Percentiles rank a stretch among this genome's conserved stretches.
These are phyloP conservation scores for Thelephora terrestris DNA, from an alignment of 1,284 basidiomycete species.

Conservation along the genomic window DNA sequence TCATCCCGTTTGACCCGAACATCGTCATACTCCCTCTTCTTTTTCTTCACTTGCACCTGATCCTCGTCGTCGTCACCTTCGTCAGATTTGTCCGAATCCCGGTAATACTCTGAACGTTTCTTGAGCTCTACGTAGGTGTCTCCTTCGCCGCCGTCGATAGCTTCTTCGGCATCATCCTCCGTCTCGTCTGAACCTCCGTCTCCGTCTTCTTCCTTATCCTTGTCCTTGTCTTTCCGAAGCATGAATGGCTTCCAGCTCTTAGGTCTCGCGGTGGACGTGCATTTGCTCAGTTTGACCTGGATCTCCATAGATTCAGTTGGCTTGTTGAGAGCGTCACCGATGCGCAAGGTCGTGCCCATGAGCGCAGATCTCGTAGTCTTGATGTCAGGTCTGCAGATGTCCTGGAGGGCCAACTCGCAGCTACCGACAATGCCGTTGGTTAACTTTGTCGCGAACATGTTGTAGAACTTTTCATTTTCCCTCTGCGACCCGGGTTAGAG, in stretches of 20 bases:
- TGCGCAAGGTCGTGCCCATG: conserved; percentile 51
- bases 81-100: conserved; percentile 8
- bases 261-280: conserved; percentile 64
- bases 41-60: conserved; percentile 18
- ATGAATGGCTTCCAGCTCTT: conserved; percentile 80
- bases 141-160: conserved; percentile 19
- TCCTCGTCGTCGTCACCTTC: conserved; percentile 17
- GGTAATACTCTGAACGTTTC: conserved; percentile 11
- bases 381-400: conserved; percentile 59
- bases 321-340: conserved; percentile 63
- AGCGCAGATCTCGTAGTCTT: conserved; percentile 61
- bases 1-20: conserved; percentile 16
- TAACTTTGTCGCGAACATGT: conserved; percentile 37
- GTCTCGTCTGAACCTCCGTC: conserved; percentile 9
- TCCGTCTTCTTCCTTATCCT: conserved; percentile 8
- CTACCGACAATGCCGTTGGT: conserved; percentile 53
- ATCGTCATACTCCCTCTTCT: conserved; percentile 20
- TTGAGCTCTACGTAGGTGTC: conserved; percentile 23
- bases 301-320: conserved; percentile 69
- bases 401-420: conserved; percentile 59
- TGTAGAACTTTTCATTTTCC: conserved; percentile 73
- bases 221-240: conserved; percentile 23
- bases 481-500: conserved; percentile 32
- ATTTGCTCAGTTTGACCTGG: conserved; percentile 73
- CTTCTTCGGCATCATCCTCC: conserved; percentile 11